Conservation (phyloP, 352 stramenopile species). For the Phytophthora vignae region DNA sequence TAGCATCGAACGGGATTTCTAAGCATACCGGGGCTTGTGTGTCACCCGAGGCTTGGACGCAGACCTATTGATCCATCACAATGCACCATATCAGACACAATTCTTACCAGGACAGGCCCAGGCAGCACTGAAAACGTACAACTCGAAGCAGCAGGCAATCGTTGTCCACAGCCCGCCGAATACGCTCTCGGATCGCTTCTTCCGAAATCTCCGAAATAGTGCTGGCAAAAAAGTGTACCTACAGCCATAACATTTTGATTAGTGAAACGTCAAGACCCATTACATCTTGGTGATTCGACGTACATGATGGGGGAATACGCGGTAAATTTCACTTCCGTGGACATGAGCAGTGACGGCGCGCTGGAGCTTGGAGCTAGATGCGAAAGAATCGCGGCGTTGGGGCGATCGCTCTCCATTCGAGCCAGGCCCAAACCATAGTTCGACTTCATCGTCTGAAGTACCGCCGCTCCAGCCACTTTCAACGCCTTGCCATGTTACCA, state of each 20-base stretch:
- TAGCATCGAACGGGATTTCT: conserved; percentile 85
- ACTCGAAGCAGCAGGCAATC: conserved; percentile 90
- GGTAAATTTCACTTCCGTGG: conserved; percentile 85
- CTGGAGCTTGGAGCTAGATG: conserved; percentile 80
- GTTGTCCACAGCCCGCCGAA: conserved; percentile 84
- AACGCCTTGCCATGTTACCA: conserved; percentile 85
- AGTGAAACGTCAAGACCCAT: neutral
- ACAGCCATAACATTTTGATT: neutral
- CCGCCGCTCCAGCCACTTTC: conserved; percentile 56
- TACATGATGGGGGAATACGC: conserved; percentile 91
- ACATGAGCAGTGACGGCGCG: conserved; percentile 82
- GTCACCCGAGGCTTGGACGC: conserved; percentile 84
- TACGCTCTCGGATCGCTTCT: conserved; percentile 86
- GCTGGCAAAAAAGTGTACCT: conserved; percentile 91
- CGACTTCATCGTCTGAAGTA: conserved; percentile 80
- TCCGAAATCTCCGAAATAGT: conserved; percentile 81
- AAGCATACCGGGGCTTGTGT: conserved; percentile 80
- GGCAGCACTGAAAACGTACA: conserved; percentile 38
- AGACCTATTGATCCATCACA: conserved; percentile 53
- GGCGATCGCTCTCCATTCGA: conserved; percentile 53
- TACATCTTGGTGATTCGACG: conserved; percentile 12
- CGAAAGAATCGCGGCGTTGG: conserved; percentile 52
- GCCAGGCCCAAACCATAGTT: conserved; percentile 60
- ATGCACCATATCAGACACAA: conserved; percentile 10
- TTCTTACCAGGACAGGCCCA: neutral